phyloP scores from a whole-genome alignment of 2,329 filamentous ascomycete genomes.

The Daldinia sp. region DNA sequence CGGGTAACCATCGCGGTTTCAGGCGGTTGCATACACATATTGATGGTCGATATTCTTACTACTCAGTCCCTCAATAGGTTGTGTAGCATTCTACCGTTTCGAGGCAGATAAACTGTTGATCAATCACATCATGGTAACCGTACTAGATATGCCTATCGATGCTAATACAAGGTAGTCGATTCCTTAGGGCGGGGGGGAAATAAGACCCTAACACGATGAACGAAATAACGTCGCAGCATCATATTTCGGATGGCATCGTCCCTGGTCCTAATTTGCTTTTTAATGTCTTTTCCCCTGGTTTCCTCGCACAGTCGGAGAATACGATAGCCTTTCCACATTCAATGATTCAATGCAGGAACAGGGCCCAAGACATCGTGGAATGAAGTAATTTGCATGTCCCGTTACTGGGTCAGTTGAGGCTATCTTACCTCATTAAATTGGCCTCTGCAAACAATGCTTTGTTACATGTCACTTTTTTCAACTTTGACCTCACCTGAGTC shows the following conservation, averaged over 20 bases:
- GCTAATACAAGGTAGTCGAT: constrained; percentile 37
- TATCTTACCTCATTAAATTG: constrained; percentile 34
- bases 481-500: constrained; percentile 19
- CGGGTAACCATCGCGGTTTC: constrained; percentile 33
- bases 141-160: constrained; percentile 23
- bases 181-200: constrained; percentile 25
- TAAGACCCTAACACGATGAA: constrained; percentile 22
- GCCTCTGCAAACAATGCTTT: constrained; percentile 44
- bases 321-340: constrained; percentile 31
- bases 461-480: constrained; percentile 43
- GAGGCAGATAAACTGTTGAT: constrained; percentile 36
- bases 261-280: constrained; percentile 48
- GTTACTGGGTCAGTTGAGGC: constrained; percentile 31
- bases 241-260: constrained; percentile 41
- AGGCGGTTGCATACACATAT: constrained; percentile 4
- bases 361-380: constrained; percentile 45
- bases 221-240: constrained; percentile 41
- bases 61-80: constrained; percentile 19
- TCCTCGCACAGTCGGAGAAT: constrained; percentile 43
- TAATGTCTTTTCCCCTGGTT: constrained; percentile 41
- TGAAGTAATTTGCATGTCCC: constrained; percentile 39
- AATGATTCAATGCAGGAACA: constrained; percentile 44
- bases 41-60: constrained; percentile 27
- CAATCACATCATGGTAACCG: constrained; percentile 38
- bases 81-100: constrained; percentile 43